Base-by-base conservation (phyloP, 495 filamentous ascomycete species). In the Bathelium albidoporum region DNA sequence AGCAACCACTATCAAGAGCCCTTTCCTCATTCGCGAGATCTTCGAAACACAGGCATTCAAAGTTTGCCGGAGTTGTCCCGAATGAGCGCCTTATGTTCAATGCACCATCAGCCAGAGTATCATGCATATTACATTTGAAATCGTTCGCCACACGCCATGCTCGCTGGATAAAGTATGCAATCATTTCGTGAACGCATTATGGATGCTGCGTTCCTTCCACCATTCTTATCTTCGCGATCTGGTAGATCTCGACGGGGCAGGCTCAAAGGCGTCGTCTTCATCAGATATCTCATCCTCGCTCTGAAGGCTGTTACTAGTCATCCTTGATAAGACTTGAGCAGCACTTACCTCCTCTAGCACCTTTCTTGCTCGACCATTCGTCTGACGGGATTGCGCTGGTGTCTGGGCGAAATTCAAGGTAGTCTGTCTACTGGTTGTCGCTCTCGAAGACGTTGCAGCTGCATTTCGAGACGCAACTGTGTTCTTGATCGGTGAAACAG, bases 201-300 rank as follows among this genome's bases (percentile, higher is more conserved):
- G n/a, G n/a, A 24, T 52, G 28, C 28, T 2, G 32, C 32, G 24
- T 41, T 58, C 12, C 1, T 22, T 26, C 12, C n/a, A 41, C 18
- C 5, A 36, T 14, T 31, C 32, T 63, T 45, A 66, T 61, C 61
- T 63, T 43, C 68, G 59, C 3, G 39, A 65, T 36, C 69, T 39
- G 26, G 24, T 55, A 11, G 49, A 64, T n/a, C 69, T 63, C 41
- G 70, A 22, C 14, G 59, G 43, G 14, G 55, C 59, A 20, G 71
- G 68, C 31, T 73, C 71, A 62, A 95, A 94, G 0, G 88, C 90
- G 77, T 96, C 91, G 62, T 89, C 83, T 32, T 84, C 83, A 43
- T 87, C 87, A 1, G 82, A 85, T 4, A 90, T 89, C 63, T 88
- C 82, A 65, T 84, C 88, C 68, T 91, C 89, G 65, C 89, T 88